These are phyloP conservation scores for Globisporangium solare DNA, from an alignment of 352 stramenopile genomes.

Conservation along the genomic window DNA sequence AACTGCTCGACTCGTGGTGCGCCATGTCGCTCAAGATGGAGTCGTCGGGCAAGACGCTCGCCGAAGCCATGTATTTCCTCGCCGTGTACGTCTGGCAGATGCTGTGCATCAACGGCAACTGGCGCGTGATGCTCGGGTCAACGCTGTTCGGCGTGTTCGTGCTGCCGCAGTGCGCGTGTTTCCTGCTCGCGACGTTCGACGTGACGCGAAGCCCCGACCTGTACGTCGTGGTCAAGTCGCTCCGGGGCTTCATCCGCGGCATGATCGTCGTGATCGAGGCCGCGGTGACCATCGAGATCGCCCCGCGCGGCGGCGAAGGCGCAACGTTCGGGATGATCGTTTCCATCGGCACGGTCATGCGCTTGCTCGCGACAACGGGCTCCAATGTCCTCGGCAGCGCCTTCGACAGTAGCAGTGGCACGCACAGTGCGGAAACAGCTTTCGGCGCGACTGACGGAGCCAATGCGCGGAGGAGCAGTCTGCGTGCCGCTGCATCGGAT, in stretches of 20 bases:
- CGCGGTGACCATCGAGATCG: conserved; percentile 43
- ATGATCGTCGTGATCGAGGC: conserved; percentile 35
- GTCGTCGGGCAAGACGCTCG: conserved; percentile 45
- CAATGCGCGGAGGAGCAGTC: neutral
- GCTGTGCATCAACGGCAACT: conserved; percentile 37
- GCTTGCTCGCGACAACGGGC: conserved; percentile 33
- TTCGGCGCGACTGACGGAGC: neutral
- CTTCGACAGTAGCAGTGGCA: conserved; percentile 26
- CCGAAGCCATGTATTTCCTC: conserved; percentile 36
- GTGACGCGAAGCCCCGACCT: conserved; percentile 22
- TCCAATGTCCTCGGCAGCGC: conserved; percentile 40
- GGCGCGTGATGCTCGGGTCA: conserved; percentile 23
- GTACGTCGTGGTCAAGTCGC: conserved; percentile 32
- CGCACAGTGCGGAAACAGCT: neutral
- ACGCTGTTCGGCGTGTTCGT: conserved; percentile 33
- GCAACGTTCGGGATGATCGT: conserved; percentile 47
- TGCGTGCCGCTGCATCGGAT: neutral
- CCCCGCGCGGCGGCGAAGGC: conserved; percentile 44
- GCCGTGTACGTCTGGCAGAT: conserved; percentile 42
- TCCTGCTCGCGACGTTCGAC: conserved; percentile 26
- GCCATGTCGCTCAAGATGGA: conserved; percentile 30
- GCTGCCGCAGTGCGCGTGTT: conserved; percentile 36
- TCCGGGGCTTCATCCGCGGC: conserved; percentile 34
- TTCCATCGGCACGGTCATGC: conserved; percentile 48
- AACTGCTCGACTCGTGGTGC: conserved; percentile 38